Conservation (phyloP, 495 filamentous ascomycete species). For the Aspergillus asperescens region DNA sequence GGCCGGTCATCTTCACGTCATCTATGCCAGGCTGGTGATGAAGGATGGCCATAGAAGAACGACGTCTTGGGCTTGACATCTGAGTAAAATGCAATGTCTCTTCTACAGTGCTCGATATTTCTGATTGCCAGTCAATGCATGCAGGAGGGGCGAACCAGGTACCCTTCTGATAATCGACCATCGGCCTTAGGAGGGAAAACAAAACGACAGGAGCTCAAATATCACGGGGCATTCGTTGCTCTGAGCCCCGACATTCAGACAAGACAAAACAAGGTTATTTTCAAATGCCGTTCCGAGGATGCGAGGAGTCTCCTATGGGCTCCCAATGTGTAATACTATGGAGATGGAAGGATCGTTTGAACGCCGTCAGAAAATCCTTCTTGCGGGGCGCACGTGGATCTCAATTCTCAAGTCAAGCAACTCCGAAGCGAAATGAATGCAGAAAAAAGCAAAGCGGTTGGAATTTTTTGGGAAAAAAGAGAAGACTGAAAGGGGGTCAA, state of each 20-base stretch:
- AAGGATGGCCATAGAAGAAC: neutral
- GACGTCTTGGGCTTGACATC: neutral
- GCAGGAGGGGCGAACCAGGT: neutral
- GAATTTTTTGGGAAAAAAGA: neutral
- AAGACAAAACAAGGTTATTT: slow-evolving; percentile 24
- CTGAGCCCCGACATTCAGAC: slow-evolving; percentile 4
- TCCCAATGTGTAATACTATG: neutral
- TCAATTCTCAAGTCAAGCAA: slow-evolving; percentile 1
- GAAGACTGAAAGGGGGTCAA: neutral
- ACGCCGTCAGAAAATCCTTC: slow-evolving; percentile 11
- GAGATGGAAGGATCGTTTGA: slow-evolving; percentile 11
- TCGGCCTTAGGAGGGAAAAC: neutral
- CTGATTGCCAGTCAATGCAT: neutral
- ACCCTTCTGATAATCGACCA: neutral
- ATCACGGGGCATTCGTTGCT: slow-evolving; percentile 7
- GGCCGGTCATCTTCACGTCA: neutral
- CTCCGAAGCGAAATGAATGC: slow-evolving; percentile 3
- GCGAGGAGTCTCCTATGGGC: neutral
- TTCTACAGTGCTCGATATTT: neutral
- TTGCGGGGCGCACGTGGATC: slow-evolving; percentile 16
- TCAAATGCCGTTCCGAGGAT: slow-evolving; percentile 25
- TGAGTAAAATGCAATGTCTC: neutral
- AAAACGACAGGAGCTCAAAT: neutral
- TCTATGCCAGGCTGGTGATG: neutral
- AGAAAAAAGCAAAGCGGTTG: slow-evolving; percentile 2